Conservation (phyloP, 495 filamentous ascomycete species). For the Letharia lupina region DNA sequence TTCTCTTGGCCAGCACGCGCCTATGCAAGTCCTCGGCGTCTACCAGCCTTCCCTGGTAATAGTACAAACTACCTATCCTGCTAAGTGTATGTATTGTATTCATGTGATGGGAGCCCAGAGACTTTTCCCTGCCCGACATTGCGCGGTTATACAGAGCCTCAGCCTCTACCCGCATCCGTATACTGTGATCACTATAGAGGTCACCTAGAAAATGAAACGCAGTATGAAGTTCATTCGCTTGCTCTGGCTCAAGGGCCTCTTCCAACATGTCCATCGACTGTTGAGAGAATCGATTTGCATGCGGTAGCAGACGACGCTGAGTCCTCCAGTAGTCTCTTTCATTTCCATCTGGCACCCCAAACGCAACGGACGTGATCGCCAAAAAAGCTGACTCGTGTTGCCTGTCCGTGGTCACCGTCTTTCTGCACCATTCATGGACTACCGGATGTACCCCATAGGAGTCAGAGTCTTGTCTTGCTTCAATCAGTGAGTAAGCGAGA, state of each 20-base stretch:
- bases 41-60: neutral
- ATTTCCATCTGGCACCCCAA: neutral
- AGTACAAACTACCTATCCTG: neutral
- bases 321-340: no score
- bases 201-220: neutral
- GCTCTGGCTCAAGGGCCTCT: neutral
- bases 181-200: neutral
- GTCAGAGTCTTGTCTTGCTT: slow-evolving; percentile 21
- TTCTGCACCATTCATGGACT: slow-evolving; percentile 33
- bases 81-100: neutral
- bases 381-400: neutral
- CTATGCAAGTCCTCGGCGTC: neutral
- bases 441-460: slow-evolving; percentile 35
- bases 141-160: neutral
- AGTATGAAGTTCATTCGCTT: neutral
- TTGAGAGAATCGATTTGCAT: neutral
- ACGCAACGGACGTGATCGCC: slow-evolving; percentile 1
- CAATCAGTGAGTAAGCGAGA: slow-evolving; percentile 8
- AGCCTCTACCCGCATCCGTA: neutral
- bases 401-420: neutral
- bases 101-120: neutral
- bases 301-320: neutral
- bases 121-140: neutral
- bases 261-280: neutral
- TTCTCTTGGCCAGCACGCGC: neutral